These are phyloP conservation scores for Cylindrodendrum hubeiense DNA, from an alignment of 2,329 filamentous ascomycete genomes.

Conservation along the genomic window DNA sequence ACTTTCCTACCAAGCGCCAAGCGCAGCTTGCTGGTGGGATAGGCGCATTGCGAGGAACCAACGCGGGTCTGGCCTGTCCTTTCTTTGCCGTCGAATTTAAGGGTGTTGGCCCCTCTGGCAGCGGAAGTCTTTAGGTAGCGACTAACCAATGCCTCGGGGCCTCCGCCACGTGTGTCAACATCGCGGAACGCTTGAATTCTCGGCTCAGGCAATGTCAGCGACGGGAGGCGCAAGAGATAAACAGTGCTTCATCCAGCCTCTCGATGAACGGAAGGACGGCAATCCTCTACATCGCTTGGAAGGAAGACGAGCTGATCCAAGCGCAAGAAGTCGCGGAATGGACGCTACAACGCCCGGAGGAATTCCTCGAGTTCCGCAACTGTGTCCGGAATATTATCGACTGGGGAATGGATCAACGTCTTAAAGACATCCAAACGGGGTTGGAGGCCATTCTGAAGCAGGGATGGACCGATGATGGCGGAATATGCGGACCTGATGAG, in stretches of 20 bases:
- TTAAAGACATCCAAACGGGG: constrained; percentile 42
- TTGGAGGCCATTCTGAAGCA: constrained; percentile 17
- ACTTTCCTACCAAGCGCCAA: too few relatives aligned
- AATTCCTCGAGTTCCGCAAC: constrained; percentile 49
- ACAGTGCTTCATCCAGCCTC: constrained; percentile 32
- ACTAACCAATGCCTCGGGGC: constrained; percentile 52
- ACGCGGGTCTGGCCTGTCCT: too few relatives aligned
- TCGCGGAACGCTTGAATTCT: neutral
- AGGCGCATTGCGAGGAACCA: too few relatives aligned
- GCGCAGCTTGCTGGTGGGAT: too few relatives aligned
- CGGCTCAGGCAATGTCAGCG: constrained; percentile 39
- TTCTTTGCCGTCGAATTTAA: too few relatives aligned
- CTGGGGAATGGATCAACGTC: constrained; percentile 46
- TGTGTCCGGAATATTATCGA: constrained; percentile 52
- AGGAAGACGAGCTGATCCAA: constrained; percentile 41
- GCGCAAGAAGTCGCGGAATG: constrained; percentile 33
- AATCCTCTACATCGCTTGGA: constrained; percentile 51
- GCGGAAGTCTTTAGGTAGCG: constrained; percentile 36
- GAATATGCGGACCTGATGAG: too few relatives aligned
- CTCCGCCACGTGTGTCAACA: constrained; percentile 18
- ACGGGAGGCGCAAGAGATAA: constrained; percentile 41
- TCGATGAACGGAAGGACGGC: constrained; percentile 52
- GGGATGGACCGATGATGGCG: neutral
- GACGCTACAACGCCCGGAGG: constrained; percentile 42
- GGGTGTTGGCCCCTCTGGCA: too few relatives aligned